A percentile compares a stretch with the other conserved stretches of the same genome.
These are phyloP conservation scores for Boletus rubescentipes DNA, from an alignment of 768 basidiomycete species.

Conservation along the genomic window DNA sequence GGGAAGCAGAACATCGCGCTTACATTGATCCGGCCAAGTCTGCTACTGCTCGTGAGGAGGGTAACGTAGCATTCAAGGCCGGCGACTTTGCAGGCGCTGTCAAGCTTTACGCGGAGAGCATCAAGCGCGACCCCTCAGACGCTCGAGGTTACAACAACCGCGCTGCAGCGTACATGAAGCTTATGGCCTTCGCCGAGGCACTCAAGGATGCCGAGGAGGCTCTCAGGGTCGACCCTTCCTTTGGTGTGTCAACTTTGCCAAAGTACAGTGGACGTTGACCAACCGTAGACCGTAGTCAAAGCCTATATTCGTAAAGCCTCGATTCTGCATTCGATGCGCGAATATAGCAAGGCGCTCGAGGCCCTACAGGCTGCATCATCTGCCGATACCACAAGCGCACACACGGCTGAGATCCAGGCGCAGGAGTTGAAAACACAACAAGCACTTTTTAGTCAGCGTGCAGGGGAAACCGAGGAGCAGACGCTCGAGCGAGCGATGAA, in stretches of 20 bases:
- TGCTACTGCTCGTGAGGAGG: constrained; percentile 83
- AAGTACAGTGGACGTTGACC: background rate
- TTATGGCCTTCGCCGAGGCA: constrained; percentile 90
- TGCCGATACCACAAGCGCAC: constrained; percentile 78
- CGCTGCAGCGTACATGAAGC: constrained; percentile 96
- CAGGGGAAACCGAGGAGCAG: constrained; percentile 88
- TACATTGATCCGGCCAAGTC: constrained; percentile 89
- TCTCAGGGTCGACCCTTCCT: constrained; percentile 85
- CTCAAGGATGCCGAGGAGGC: constrained; percentile 95
- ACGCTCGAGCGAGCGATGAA: constrained; percentile 93
- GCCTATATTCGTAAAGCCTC: constrained; percentile 92
- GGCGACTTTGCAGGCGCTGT: constrained; percentile 93
- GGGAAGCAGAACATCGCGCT: constrained; percentile 73
- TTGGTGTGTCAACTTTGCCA: constrained; percentile 49
- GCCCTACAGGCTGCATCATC: constrained; percentile 76
- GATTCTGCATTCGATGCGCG: constrained; percentile 87
- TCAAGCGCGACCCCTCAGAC: constrained; percentile 92
- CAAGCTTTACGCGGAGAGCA: constrained; percentile 90
- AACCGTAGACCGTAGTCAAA: constrained; percentile 54
- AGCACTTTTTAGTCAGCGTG: constrained; percentile 75
- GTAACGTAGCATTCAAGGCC: constrained; percentile 87
- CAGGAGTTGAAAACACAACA: constrained; percentile 80
- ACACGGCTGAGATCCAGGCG: constrained; percentile 78
- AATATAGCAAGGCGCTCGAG: constrained; percentile 84
- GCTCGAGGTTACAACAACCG: constrained; percentile 96